Conservation (phyloP, 352 stramenopile species). For the Phytophthora sp. region DNA sequence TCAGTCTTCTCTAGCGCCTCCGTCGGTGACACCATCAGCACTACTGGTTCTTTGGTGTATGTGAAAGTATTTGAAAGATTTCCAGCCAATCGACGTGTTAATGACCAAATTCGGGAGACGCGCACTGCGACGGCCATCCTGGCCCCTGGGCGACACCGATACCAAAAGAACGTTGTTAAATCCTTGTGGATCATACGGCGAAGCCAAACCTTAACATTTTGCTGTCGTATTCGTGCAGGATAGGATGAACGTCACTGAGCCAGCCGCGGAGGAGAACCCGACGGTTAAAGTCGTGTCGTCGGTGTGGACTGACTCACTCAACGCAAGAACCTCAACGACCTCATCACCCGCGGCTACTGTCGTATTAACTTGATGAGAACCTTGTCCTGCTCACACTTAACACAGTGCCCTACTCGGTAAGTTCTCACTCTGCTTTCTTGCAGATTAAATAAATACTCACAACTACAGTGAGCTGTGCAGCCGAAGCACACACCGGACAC, state of each 20-base stretch:
- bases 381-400: conserved; percentile 76
- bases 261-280: conserved; percentile 47
- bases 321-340: conserved; percentile 48
- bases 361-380: conserved; percentile 63
- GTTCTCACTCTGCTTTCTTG: background rate
- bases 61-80: conserved; percentile 41
- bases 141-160: conserved; percentile 65
- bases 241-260: conserved; percentile 72
- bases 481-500: conserved; percentile 73
- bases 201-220: too few relatives aligned
- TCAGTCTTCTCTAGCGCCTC: conserved; percentile 47
- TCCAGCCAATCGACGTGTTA: conserved; percentile 32
- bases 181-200: too few relatives aligned
- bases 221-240: too few relatives aligned
- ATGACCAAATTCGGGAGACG: conserved; percentile 43
- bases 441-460: too few relatives aligned
- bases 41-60: conserved; percentile 45
- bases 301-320: conserved; percentile 58
- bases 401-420: conserved; percentile 79
- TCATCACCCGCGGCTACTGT: conserved; percentile 66
- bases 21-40: conserved; percentile 51
- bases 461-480: conserved; percentile 26
- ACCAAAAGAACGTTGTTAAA: conserved; percentile 55
- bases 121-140: conserved; percentile 64
- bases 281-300: conserved; percentile 57